These are phyloP conservation scores for Paecilomyces variotii DNA, from an alignment of 2,329 filamentous ascomycete species.

Conservation along the genomic window DNA sequence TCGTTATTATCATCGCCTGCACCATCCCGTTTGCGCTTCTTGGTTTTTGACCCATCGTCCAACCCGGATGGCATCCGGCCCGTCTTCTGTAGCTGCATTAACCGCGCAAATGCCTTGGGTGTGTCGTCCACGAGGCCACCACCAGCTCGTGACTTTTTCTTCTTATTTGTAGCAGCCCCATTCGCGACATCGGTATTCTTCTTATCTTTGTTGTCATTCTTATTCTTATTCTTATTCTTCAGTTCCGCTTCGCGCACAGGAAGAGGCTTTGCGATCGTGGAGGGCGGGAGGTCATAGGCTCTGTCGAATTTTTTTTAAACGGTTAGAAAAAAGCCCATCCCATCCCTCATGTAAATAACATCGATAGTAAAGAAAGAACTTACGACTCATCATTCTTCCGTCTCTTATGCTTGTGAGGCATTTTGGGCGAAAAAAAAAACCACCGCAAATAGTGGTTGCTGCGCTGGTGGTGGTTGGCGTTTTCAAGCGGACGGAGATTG, in stretches of 20 bases:
- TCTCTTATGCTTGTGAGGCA: conserved; percentile 85
- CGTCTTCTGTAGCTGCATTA: conserved; percentile 57
- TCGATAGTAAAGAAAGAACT: conserved; percentile 11
- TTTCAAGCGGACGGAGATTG: background rate
- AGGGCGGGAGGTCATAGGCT: conserved; percentile 53
- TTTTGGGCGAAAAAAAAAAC: conserved; percentile 26
- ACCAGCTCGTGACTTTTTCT: conserved; percentile 21
- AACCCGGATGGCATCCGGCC: conserved; percentile 21
- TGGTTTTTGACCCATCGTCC: conserved; percentile 29
- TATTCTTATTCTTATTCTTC: conserved; percentile 27
- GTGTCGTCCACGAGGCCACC: conserved; percentile 59
- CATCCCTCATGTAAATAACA: no score
- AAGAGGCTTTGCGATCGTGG: conserved; percentile 51
- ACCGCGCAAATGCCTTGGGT: conserved; percentile 74
- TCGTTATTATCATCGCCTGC: conserved; percentile 10
- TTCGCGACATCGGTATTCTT: conserved; percentile 22
- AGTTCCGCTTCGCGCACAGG: conserved; percentile 42
- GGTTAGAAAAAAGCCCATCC: background rate
- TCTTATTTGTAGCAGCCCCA: conserved; percentile 26
- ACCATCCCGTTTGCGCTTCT: conserved; percentile 41
- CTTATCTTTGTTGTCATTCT: conserved; percentile 23
- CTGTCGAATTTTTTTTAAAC: conserved; percentile 19
- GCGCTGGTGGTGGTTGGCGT: background rate
- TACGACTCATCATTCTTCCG: conserved; percentile 45
- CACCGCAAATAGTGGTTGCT: conserved; percentile 5